Percentiles rank a stretch among this genome's conserved stretches.
phyloP scores from a whole-genome alignment of 1,284 basidiomycete genomes.

The Sporisorium iseilematis-ciliati region DNA sequence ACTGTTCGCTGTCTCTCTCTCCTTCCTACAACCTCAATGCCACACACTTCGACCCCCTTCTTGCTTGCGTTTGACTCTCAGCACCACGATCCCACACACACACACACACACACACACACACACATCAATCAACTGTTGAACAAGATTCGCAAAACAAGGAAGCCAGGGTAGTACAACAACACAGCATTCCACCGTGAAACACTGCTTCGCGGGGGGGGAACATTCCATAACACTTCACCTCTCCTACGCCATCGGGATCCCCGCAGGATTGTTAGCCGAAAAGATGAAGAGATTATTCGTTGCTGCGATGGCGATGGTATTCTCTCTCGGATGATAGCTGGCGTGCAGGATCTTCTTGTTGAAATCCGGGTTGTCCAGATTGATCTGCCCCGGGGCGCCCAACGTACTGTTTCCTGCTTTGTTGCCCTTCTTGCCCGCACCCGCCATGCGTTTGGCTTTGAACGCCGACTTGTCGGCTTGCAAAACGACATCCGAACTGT shows the following conservation, averaged over 20 bases:
- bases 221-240: not conserved
- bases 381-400: slow-evolving; percentile 73
- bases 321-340: slow-evolving; percentile 96
- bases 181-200: not conserved
- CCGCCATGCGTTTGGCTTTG: slow-evolving; percentile 90
- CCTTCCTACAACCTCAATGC: not conserved
- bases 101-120: not conserved
- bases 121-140: not conserved
- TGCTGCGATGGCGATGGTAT: slow-evolving; percentile 79
- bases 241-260: slow-evolving; percentile 46
- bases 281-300: slow-evolving; percentile 72
- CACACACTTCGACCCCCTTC: not conserved
- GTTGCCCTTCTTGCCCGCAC: slow-evolving; percentile 79
- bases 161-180: slow-evolving; percentile 2
- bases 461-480: slow-evolving; percentile 99
- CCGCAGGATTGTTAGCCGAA: slow-evolving; percentile 72
- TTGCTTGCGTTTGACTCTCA: not conserved
- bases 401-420: slow-evolving; percentile 80
- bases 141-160: not conserved
- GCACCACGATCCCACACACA: not conserved
- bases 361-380: slow-evolving; percentile 74
- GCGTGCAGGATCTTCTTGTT: slow-evolving; percentile 92
- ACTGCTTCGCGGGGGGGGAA: not conserved
- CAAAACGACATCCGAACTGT: slow-evolving; percentile 88
- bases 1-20: too few species aligned